Base-by-base conservation (phyloP, 2,329 filamentous ascomycete species). In the Pleoardoris graminearum region DNA sequence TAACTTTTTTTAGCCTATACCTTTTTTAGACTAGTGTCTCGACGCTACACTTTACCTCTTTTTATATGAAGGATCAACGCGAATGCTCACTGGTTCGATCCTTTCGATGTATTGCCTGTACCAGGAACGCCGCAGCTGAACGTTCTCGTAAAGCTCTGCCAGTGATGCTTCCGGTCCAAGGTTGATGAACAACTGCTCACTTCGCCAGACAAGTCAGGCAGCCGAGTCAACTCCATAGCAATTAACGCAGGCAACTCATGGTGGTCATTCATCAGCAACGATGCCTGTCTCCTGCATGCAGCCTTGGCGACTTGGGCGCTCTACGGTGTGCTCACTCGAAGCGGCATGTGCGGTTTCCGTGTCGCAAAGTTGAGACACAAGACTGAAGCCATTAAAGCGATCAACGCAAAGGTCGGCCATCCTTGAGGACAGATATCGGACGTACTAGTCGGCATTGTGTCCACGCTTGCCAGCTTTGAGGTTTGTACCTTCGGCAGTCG, bases 281-380 rank as follows among this genome's bases (percentile, higher is more conserved):
- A 67, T 30, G 57, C 61, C 1, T 62, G 62, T 7, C 29, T 69
- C 5, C 38, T 67, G 7, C 66, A 69, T 39, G 63, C 62, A 1
- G 66, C 65, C 1, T 41, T 69, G 12, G 65, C 66, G n/a, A 66
- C 62, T 11, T 66, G 65, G 63, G 66, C 65, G 19, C 44, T 69
- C 8, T 66, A 67, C 30, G 62, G 62, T 10, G 53, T 61, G 27
- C 50, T 69, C 5, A 55, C 56, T 6, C 48, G 49, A 23, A 57
- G 17, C 5, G 16, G 55, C 1, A 33, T 57, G 38, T 50, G 25
- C 22, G 37, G 54, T 6, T 33, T 65, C 10, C 37, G 48, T 8
- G 48, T 64, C 0, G 60, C 61, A 3, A 56, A 59, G 41, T 51
- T 66, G 4, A 57, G 48, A 22, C 66, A 68, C 37, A 67, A 67